Evolutionary conservation across 2,329 filamentous ascomycete genomes (phyloP), one percentile per base, ranked within the genome.

Genomic region (Stachybotrys chlorohalonatus): DNA sequence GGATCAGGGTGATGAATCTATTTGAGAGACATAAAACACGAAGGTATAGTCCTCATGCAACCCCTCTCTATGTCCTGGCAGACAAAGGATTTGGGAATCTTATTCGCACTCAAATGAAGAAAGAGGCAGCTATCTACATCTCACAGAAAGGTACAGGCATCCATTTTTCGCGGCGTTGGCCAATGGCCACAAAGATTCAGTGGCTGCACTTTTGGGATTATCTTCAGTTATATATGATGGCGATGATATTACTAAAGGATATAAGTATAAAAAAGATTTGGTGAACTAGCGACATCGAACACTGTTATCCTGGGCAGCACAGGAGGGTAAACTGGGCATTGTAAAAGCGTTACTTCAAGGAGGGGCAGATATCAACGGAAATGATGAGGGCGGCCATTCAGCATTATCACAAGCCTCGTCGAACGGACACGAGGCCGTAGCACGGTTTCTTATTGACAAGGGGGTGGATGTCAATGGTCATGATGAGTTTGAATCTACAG

Each of bases 151-250:
- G 7, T 74, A 72, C 55, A 59, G 61, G 0, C 61, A 62, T 31
- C 66, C 71, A 31, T 16, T 74, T 1, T 67, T 73, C 42, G 70
- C 71, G 1, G 69, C 72, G 3, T 47, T 70, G 31, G 67, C 65
- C 51, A 64, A 60, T 6, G 59, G 61, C 0, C 64, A 65, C 51
- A 15, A 64, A 51, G 59, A 67, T 47, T 62, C 69, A 2, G 53
- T 64, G 3, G 53, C 58, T 30, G 53, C 52, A 24, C 58, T 71
- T 54, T 30, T 61, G 9, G 31, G 51, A 6, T 51, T 58, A 48
- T n/a, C 56, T 55, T 55, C 61, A 6, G 46, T 4, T 5, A 32
- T 54, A 1, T 50, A 11, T 11, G 49, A 58, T 11, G 56, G 55
- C 3, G 32, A 49, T 2, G 51, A 58, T 1, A 55, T 57, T 1